Percentiles rank a stretch among this genome's conserved stretches.
phyloP scores from a whole-genome alignment of 139 green algal species.

The Deuterostichococcus epilithicus region DNA sequence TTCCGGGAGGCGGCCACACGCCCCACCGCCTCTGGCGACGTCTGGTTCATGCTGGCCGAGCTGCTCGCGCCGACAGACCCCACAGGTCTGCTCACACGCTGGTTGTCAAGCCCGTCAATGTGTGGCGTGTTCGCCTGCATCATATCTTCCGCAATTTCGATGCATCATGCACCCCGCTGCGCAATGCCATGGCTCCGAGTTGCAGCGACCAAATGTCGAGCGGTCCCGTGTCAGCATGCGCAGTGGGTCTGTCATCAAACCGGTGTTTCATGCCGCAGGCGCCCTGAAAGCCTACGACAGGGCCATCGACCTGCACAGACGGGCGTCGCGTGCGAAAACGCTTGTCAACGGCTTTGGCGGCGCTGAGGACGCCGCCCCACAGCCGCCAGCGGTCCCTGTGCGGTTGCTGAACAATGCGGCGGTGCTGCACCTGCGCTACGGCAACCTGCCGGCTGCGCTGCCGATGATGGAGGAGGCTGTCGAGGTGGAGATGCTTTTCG shows the following conservation, averaged over 20 bases:
- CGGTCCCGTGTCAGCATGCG: too few species aligned
- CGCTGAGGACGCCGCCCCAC: background rate
- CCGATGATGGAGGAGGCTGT: slow-evolving; percentile 46
- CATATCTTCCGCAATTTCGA: too few species aligned
- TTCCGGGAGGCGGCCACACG: slow-evolving; percentile 49
- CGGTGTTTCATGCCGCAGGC: slow-evolving; percentile 13
- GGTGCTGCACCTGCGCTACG: slow-evolving; percentile 59
- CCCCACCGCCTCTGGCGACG: slow-evolving; percentile 28
- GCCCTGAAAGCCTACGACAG: slow-evolving; percentile 55
- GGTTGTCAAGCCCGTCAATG: too few species aligned
- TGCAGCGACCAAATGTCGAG: too few species aligned
- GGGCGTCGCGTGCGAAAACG: slow-evolving; percentile 25
- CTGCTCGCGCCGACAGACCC: slow-evolving; percentile 62
- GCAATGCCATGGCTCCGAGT: too few species aligned
- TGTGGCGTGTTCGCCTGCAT: too few species aligned
- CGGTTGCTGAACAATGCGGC: slow-evolving; percentile 85
- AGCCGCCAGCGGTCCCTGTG: slow-evolving; percentile 21
- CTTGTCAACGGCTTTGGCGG: slow-evolving; percentile 9
- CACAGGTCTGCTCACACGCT: slow-evolving; percentile 38
- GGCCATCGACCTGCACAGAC: slow-evolving; percentile 41
- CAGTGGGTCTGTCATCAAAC: background rate
- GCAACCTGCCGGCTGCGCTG: slow-evolving; percentile 32
- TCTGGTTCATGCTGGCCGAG: slow-evolving; percentile 84
- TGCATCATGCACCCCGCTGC: too few species aligned
- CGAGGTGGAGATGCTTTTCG: too few species aligned